Conservation (phyloP, 208 protist species). For the Trypanosoma lewisi region DNA sequence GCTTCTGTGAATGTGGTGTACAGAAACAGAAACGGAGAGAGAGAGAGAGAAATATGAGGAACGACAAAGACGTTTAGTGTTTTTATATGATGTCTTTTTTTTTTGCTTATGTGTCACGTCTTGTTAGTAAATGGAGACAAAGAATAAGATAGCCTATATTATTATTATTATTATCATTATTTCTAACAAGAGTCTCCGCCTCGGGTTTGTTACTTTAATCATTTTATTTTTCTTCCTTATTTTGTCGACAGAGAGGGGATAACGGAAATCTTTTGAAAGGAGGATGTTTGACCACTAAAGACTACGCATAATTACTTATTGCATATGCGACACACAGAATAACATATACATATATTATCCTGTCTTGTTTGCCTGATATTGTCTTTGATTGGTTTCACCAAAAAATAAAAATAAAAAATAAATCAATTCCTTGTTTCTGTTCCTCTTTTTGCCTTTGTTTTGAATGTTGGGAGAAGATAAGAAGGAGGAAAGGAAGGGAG, state of each 20-base stretch:
- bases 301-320: too few relatives aligned
- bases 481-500: neutral
- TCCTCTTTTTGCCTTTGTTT: neutral
- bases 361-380: too few relatives aligned
- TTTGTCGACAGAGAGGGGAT: neutral
- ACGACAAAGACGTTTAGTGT: neutral
- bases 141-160: too few relatives aligned
- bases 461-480: constrained; percentile 1
- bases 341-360: too few relatives aligned
- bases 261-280: neutral
- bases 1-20: too few relatives aligned
- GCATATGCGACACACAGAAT: too few relatives aligned
- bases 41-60: too few relatives aligned
- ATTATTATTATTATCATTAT: too few relatives aligned
- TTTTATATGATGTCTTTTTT: constrained; percentile 6
- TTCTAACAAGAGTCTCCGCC: too few relatives aligned
- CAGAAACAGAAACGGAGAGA: too few relatives aligned
- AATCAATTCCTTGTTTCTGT: neutral
- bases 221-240: neutral
- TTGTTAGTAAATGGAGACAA: neutral
- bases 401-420: neutral
- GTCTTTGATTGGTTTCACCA: too few relatives aligned
- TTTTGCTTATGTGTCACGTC: neutral
- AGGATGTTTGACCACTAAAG: too few relatives aligned
- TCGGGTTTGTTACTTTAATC: neutral